Percentiles rank a stretch among this genome's conserved stretches.
Conservation (phyloP, 305 asterid genomes). For the Fraxinus xanthoxyloides region DNA sequence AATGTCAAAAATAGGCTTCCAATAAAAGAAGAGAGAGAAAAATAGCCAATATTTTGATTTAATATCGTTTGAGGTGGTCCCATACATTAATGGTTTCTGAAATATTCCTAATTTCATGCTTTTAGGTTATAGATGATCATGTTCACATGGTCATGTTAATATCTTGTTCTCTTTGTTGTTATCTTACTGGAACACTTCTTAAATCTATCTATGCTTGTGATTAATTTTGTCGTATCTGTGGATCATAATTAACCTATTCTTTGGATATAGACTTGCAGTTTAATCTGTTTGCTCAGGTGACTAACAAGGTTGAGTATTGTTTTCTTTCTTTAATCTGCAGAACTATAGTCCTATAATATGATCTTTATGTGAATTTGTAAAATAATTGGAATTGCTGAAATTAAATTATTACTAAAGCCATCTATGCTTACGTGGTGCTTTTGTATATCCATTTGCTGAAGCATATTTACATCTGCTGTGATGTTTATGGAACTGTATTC, state of each 20-base stretch:
- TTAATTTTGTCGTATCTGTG: neutral
- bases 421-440: neutral
- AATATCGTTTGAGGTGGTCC: constrained; percentile 34
- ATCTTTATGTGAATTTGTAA: neutral
- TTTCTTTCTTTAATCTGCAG: neutral
- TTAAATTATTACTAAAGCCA: neutral
- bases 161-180: constrained; percentile 17
- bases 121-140: constrained; percentile 17
- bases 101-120: constrained; percentile 18
- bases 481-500: neutral
- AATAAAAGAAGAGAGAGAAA: constrained; percentile 35
- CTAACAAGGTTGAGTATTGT: neutral
- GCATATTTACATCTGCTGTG: neutral
- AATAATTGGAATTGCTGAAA: neutral
- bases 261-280: neutral
- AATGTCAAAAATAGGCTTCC: constrained; percentile 47
- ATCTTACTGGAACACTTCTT: neutral
- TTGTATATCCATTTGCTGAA: neutral
- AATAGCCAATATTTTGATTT: constrained; percentile 25
- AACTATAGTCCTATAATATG: neutral
- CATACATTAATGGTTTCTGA: constrained; percentile 26
- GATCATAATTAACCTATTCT: neutral
- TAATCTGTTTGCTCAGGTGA: neutral
- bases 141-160: constrained; percentile 22
- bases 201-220: neutral